phyloP scores from a whole-genome alignment of 495 filamentous ascomycete species.

The Penicillium canariense region DNA sequence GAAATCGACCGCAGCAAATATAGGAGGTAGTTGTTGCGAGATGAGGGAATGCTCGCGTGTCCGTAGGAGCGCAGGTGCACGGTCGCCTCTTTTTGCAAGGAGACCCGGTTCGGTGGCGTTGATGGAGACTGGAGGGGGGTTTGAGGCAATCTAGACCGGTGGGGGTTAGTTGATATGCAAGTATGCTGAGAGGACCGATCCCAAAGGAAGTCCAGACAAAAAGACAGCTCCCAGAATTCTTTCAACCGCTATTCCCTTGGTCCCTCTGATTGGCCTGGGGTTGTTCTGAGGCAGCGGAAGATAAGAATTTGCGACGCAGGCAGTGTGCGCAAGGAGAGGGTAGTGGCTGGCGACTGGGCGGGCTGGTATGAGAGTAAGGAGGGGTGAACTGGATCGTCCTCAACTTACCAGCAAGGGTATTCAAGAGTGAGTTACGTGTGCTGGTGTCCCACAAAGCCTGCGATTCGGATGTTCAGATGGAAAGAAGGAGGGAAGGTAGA shows the following conservation, averaged over 20 bases:
- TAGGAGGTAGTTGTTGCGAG: not conserved
- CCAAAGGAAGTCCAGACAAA: not conserved
- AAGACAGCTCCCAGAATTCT: not conserved
- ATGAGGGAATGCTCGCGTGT: constrained; percentile 6
- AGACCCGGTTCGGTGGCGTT: constrained; percentile 23
- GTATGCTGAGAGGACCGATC: not conserved
- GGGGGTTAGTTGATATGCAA: constrained; percentile 26
- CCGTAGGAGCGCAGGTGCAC: constrained; percentile 4
- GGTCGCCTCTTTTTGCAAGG: constrained; percentile 12
- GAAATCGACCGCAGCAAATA: not conserved
- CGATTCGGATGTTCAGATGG: no score
- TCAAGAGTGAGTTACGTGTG: not conserved
- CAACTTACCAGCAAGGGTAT: not conserved
- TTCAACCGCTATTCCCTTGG: not conserved
- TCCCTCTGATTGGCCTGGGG: not conserved
- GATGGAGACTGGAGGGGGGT: constrained; percentile 19
- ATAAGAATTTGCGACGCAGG: constrained; percentile 23
- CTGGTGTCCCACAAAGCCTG: not conserved
- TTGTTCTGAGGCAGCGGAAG: not conserved
- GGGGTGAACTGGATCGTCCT: not conserved
- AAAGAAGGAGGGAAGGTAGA: not conserved
- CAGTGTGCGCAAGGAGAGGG: constrained; percentile 24
- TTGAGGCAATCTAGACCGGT: constrained; percentile 26
- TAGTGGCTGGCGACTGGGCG: constrained; percentile 1
- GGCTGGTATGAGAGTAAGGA: not conserved